phyloP scores from a whole-genome alignment of 805 yeast species.

The Starmerella potacharoeniae region DNA sequence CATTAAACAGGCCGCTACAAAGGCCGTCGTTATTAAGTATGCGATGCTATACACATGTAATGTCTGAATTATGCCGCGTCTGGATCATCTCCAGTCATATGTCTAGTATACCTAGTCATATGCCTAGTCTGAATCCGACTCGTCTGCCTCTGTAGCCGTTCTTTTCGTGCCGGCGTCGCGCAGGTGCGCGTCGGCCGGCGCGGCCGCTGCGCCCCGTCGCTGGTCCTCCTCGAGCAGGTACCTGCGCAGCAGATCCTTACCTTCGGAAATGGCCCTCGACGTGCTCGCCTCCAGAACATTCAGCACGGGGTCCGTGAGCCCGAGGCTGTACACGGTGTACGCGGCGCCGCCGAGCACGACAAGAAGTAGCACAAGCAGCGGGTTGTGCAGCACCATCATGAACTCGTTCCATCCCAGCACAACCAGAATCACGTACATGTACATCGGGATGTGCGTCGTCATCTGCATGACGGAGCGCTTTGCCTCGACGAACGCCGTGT shows the following conservation, averaged over 20 bases:
- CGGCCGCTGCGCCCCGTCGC: background rate
- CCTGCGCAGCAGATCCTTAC: constrained; percentile 30
- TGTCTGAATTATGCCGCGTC: too few relatives aligned
- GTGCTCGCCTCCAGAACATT: constrained; percentile 46
- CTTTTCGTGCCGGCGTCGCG: background rate
- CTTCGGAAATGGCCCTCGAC: constrained; percentile 45
- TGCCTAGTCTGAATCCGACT: too few relatives aligned
- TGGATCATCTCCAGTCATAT: too few relatives aligned
- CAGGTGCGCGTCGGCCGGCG: background rate
- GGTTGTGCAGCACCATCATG: constrained; percentile 75
- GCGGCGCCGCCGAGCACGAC: constrained; percentile 48
- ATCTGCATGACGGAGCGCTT: constrained; percentile 74
- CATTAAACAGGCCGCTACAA: too few relatives aligned
- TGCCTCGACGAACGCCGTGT: constrained; percentile 73
- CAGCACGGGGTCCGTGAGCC: constrained; percentile 65
- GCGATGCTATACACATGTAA: too few relatives aligned
- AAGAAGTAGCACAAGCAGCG: constrained; percentile 54
- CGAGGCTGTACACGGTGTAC: constrained; percentile 57
- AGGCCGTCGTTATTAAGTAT: too few relatives aligned
- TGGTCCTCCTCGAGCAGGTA: constrained; percentile 12
- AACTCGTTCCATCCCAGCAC: constrained; percentile 94
- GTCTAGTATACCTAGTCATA: too few relatives aligned
- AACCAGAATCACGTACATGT: constrained; percentile 59
- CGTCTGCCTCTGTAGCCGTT: background rate
- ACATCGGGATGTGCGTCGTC: constrained; percentile 70